Base-by-base conservation (phyloP, 192 early-diverging fungal species). In the Backusella luteola region DNA sequence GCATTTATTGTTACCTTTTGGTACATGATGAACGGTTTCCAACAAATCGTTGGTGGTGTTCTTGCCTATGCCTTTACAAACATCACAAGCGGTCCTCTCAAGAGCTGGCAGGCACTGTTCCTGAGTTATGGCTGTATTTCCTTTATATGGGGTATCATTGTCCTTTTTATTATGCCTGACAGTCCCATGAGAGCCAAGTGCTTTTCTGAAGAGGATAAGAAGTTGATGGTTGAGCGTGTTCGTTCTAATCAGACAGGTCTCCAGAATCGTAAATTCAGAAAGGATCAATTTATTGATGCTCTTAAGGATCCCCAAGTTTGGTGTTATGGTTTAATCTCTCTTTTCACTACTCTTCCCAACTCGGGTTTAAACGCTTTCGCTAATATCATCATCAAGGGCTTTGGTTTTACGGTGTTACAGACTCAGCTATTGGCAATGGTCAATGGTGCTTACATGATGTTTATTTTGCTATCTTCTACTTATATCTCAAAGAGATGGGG, bases 171-270 rank as follows among this genome's bases (percentile, higher is more conserved):
- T 19, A 76, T 76, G 75, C 75, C 75, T 29, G 75, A 76, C 7
- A 69, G 66, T 53, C 75, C 75, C 1, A 76, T 76, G 75, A 67
- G 75, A 69, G 75, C 75, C 75, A 76, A 76, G 32, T 76, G 75
- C 34, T 76, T 5, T 34, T 69, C 75, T 11, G 75, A 76, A 49
- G 75, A 76, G 4, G 75, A 76, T 21, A 76, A 76, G 17, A 67
- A 69, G 35, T 69, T 76, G 44, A 76, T 76, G 75, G 67, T 76
- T 12, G 75, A 76, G 17, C 75, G 75, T 15, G 67, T 76, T 17
- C 75, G 75, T 21, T 36, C 66, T 23, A 76, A 76, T 26, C 66
- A 76, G 68, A 76, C 75, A 0, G 75, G 75, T 38, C 15, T 76
- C 1, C 75, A 76, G n/a, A 76, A 76, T n/a, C 38, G 39, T 12